These are phyloP conservation scores for Pseudocercospora crystallina DNA, from an alignment of 2,329 filamentous ascomycete genomes.

Conservation along the genomic window DNA sequence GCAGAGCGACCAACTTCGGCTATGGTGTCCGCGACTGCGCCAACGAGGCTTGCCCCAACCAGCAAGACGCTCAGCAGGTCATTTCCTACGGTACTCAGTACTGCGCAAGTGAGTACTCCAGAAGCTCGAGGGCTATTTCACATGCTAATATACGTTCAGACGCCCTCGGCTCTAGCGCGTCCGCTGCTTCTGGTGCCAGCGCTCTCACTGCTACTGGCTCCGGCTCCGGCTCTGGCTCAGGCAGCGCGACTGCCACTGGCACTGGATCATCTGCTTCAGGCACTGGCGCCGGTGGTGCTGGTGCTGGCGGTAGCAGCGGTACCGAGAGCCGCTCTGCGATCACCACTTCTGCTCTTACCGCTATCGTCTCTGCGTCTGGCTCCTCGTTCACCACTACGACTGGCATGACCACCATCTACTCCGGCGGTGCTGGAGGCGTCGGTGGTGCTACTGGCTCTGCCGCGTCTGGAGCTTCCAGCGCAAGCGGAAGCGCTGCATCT, in stretches of 20 bases:
- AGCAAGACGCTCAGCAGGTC: slow-evolving; percentile 28
- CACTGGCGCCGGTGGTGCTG: not conserved
- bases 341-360: slow-evolving; percentile 34
- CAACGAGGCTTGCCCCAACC: slow-evolving; percentile 34
- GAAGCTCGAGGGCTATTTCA: not conserved
- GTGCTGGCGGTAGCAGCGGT: not conserved
- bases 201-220: slow-evolving; percentile 8
- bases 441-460: slow-evolving; percentile 17
- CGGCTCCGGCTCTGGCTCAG: slow-evolving; percentile 12
- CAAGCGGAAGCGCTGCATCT: slow-evolving; percentile 7
- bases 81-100: slow-evolving; percentile 37
- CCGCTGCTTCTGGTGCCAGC: slow-evolving; percentile 14
- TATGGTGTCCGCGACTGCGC: slow-evolving; percentile 42
- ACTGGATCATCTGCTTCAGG: slow-evolving; percentile 1
- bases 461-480: slow-evolving; percentile 12
- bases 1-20: slow-evolving; percentile 37
- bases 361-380: slow-evolving; percentile 31
- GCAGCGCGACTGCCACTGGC: slow-evolving; percentile 12
- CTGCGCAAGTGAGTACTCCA: slow-evolving; percentile 31
- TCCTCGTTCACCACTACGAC: slow-evolving; percentile 34
- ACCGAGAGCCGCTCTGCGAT: slow-evolving; percentile 17
- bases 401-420: slow-evolving; percentile 37
- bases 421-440: slow-evolving; percentile 7
- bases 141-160: slow-evolving; percentile 10
- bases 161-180: slow-evolving; percentile 19